Evolutionary conservation across 108 stramenopile genomes (phyloP), one percentile per base, ranked within the genome.

Genomic region (Pelagomonas calceolata): DNA sequence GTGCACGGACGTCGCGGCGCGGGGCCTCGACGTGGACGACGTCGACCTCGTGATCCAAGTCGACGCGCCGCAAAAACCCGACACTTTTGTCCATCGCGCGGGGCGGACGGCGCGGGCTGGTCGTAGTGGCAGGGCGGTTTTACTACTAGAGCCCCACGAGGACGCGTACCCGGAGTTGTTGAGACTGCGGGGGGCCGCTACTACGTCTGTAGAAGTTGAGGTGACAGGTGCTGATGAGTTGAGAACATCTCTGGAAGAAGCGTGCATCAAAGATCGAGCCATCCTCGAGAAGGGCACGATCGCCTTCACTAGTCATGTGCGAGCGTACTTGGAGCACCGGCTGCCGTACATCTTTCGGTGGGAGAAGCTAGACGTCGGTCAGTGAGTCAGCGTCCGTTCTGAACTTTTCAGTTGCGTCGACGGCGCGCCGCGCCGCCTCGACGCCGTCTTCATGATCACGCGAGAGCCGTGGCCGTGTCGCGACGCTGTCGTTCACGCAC

Each of bases 1-100:
- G 39, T 95, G 95, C 76, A 99, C 98, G 0, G 98, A 98, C 82
- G 94, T 98, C 5, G 98, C 96, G 0, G 94, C 96, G n/a, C 84
- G 98, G 9, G 98, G 98, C 4, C 75, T 99, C 36, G 98, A 99
- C 78, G 90, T 99, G 0, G 82, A 92, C 0, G 92, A 96, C 82
- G 86, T 99, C 10, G 80, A 91, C 36, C 96, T 94, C 94, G 93
- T 94, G 31, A 89, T 97, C 63, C 98, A 99, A 75, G 92, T 93
- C 76, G 95, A 97, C 77, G 92, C 96, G 30, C 98, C 98, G 17
- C 81, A 88, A 35, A 95, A 99, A 79, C 96, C 96, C 12, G 86
- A 89, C 64, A 92, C 89, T 45, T 99, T 92, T 76, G 91, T 98
- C 18, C 98, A 99, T 82, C 90, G 98, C 51, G 95, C 96, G 34